Percentiles rank a stretch among this genome's conserved stretches.
Conservation (phyloP, 768 basidiomycete species). For the Rhodotorula diobovata region DNA sequence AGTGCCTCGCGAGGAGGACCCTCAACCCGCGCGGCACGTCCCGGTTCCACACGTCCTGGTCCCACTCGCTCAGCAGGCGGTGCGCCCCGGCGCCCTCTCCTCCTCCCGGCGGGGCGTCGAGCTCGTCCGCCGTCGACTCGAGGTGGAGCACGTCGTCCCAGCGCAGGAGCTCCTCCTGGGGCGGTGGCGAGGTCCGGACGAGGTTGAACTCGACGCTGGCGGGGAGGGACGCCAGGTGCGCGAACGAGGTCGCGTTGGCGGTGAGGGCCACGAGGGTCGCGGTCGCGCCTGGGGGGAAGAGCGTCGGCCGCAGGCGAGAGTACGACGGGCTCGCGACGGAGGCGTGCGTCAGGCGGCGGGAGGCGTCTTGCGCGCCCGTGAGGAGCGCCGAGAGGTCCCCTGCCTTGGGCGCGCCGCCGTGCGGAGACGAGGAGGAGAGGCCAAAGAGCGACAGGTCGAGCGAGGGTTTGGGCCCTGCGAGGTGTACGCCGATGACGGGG, state of each 20-base stretch:
- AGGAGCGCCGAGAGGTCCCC: slow-evolving; percentile 8
- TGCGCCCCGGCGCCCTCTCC: background rate
- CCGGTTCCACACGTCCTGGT: slow-evolving; percentile 15
- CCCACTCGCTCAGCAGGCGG: slow-evolving; percentile 15
- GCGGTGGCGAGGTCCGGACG: slow-evolving; percentile 2
- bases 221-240: background rate
- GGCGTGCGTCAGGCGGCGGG: slow-evolving; percentile 20
- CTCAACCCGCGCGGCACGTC: slow-evolving; percentile 16
- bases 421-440: background rate
- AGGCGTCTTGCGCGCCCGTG: slow-evolving; percentile 14
- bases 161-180: background rate
- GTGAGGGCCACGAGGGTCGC: slow-evolving; percentile 30
- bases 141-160: slow-evolving; percentile 17
- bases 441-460: slow-evolving; percentile 10
- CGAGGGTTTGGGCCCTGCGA: background rate
- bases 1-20: slow-evolving; percentile 24
- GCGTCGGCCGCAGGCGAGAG: slow-evolving; percentile 25
- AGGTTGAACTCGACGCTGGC: background rate
- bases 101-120: background rate
- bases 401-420: no score
- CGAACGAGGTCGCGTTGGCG: slow-evolving; percentile 5
- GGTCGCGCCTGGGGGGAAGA: slow-evolving; percentile 21
- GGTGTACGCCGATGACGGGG: slow-evolving; percentile 30
- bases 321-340: slow-evolving; percentile 21
- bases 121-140: background rate